Conservation (phyloP, 2,329 filamentous ascomycete species). For the Aphanocladium album region DNA sequence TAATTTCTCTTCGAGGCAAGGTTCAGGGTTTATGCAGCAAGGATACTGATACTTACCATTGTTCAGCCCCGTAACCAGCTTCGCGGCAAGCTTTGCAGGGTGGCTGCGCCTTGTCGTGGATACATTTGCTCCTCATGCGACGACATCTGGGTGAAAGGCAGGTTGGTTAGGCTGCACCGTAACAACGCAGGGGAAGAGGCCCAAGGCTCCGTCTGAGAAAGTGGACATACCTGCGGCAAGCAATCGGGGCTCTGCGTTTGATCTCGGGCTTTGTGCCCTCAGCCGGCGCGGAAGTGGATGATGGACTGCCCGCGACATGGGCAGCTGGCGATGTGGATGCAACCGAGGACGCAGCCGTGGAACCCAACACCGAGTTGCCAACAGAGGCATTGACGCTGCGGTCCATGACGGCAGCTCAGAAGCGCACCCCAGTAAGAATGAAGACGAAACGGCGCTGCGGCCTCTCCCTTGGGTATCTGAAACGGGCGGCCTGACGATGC, state of each 20-base stretch:
- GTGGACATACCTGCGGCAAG: slow-evolving; percentile 44
- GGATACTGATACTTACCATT: slow-evolving; percentile 41
- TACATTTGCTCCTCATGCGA: slow-evolving; percentile 52
- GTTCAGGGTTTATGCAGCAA: not conserved
- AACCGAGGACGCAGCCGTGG: slow-evolving; percentile 2
- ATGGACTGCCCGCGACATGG: slow-evolving; percentile 3
- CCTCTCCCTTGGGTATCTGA: too few species aligned
- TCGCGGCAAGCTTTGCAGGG: slow-evolving; percentile 49
- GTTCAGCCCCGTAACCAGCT: slow-evolving; percentile 41
- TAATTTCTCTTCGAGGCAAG: not conserved
- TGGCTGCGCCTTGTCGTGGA: slow-evolving; percentile 42
- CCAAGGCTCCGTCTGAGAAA: not conserved
- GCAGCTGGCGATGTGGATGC: slow-evolving; percentile 10
- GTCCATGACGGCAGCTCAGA: not conserved
- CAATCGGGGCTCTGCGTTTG: slow-evolving; percentile 47
- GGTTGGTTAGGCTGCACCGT: not conserved
- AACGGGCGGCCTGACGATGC: too few species aligned
- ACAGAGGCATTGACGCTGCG: slow-evolving; percentile 1
- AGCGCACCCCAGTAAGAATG: too few species aligned
- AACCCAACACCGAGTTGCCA: not conserved
- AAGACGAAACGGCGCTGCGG: too few species aligned
- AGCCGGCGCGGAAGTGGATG: not conserved
- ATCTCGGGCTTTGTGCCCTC: slow-evolving; percentile 23
- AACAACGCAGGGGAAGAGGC: not conserved
- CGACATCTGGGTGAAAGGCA: slow-evolving; percentile 38